These are phyloP conservation scores for Pythium rishiriense DNA, from an alignment of 352 stramenopile genomes.

Conservation along the genomic window DNA sequence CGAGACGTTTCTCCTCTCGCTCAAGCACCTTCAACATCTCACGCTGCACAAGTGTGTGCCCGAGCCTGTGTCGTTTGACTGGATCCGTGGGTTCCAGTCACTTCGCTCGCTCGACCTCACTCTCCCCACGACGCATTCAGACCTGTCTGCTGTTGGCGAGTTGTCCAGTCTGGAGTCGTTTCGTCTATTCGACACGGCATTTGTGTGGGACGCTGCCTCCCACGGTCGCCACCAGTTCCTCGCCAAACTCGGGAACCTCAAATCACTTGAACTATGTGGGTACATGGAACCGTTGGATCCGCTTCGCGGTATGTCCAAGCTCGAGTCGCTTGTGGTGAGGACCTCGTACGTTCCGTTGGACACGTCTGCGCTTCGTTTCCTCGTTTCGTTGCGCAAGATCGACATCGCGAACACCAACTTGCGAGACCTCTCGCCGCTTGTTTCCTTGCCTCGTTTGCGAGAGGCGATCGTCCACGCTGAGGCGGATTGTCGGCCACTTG, in stretches of 20 bases:
- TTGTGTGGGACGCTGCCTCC: neutral
- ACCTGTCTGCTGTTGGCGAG: neutral
- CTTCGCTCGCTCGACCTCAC: conserved; percentile 2
- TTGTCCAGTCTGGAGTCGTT: neutral
- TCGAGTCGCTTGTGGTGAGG: neutral
- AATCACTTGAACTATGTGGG: neutral
- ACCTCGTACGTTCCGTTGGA: neutral
- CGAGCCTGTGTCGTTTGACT: neutral
- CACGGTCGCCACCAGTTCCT: neutral
- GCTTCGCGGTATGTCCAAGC: neutral
- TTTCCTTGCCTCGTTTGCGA: neutral
- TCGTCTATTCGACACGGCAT: neutral
- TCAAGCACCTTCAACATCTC: neutral
- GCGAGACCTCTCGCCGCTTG: neutral
- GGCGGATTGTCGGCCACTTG: neutral
- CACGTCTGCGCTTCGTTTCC: neutral
- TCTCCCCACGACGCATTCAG: neutral
- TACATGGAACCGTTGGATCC: neutral
- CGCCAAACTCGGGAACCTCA: neutral
- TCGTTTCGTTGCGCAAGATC: neutral
- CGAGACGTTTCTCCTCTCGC: neutral
- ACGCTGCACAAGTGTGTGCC: neutral
- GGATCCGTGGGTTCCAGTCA: neutral
- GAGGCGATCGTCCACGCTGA: neutral
- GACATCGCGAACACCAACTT: neutral